Evolutionary conservation across 2,329 filamentous ascomycete genomes (phyloP), one percentile per base, ranked within the genome.

Genomic region (Harringtonia aguacate): DNA sequence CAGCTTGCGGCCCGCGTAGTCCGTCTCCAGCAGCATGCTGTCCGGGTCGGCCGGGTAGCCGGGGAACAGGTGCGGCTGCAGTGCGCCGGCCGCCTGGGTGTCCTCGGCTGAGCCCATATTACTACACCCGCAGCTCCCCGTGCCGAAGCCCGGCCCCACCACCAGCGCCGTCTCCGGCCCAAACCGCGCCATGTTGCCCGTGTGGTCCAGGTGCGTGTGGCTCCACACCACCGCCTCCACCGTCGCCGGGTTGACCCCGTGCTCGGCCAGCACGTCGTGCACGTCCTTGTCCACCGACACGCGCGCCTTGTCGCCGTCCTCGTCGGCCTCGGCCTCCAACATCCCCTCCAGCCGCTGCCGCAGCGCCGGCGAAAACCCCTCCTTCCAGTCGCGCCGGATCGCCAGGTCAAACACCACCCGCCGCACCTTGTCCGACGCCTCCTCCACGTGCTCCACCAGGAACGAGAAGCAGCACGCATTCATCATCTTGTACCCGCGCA

Each of bases 121-220:
- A n/a, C n/a, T n/a, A n/a, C 35, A 28, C 9, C 33, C 14, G 28
- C 45, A 46, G 15, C 36, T 39, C 12, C 36, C 29, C 8, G 20
- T 39, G 22, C 30, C 36, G 55, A 59, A 37, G 62, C 72, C 45
- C 8, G 44, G 47, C 0, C 47, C 47, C 8, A 49, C 44, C 24
- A 73, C 60, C 2, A 71, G 53, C 37, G 71, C 67, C 4, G 62
- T 59, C 1, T 61, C 56, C 9, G 61, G 57, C 1, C 58, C 52
- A 49, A 73, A 73, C 44, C 66, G 62, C 9, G 60, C 56, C 0
- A 66, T 63, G 13, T 68, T 67, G 39, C 70, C 71, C 28, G 63
- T 61, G 48, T 73, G 70, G 53, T 73, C 70, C 53, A 66, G 68
- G 49, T 73, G 69, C 5, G 62, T 58, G 46, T 73, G 69, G 47